Conservation (phyloP, 1,139 yeast species). For the Pichia norvegensis region DNA sequence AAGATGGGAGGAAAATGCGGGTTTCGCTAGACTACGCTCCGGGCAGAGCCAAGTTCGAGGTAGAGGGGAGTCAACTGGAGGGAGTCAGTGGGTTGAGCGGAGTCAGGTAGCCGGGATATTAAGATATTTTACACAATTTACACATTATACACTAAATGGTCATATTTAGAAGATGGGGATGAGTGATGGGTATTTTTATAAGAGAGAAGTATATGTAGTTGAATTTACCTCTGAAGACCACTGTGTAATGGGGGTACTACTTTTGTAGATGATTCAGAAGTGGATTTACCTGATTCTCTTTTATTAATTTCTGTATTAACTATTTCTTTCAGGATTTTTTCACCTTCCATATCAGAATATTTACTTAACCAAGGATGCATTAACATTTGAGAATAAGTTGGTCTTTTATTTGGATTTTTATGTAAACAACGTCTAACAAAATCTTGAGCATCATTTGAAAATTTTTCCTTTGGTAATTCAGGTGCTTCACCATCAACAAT, state of each 20-base stretch:
- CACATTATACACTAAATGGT: background rate
- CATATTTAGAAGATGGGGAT: background rate
- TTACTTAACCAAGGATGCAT: conserved; percentile 73
- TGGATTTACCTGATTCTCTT: conserved; percentile 4
- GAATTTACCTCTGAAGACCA: conserved; percentile 3
- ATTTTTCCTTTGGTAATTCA: conserved; percentile 47
- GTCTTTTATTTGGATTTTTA: conserved; percentile 74
- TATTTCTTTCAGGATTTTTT: conserved; percentile 28
- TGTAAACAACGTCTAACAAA: conserved; percentile 76
- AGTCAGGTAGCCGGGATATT: background rate
- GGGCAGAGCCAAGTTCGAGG: background rate
- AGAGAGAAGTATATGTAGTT: background rate
- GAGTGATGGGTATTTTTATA: background rate
- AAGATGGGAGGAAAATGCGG: background rate
- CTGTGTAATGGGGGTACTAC: conserved; percentile 9
- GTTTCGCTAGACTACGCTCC: background rate
- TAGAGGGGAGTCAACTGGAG: background rate
- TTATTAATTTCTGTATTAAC: conserved; percentile 23
- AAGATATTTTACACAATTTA: background rate
- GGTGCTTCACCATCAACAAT: conserved; percentile 98
- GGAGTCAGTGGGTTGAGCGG: background rate
- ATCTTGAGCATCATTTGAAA: conserved; percentile 68
- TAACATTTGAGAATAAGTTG: conserved; percentile 68
- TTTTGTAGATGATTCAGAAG: background rate
- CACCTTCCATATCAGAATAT: conserved; percentile 34